Base-by-base conservation (phyloP, 306 rosid genomes). In the Dryas drummondii region DNA sequence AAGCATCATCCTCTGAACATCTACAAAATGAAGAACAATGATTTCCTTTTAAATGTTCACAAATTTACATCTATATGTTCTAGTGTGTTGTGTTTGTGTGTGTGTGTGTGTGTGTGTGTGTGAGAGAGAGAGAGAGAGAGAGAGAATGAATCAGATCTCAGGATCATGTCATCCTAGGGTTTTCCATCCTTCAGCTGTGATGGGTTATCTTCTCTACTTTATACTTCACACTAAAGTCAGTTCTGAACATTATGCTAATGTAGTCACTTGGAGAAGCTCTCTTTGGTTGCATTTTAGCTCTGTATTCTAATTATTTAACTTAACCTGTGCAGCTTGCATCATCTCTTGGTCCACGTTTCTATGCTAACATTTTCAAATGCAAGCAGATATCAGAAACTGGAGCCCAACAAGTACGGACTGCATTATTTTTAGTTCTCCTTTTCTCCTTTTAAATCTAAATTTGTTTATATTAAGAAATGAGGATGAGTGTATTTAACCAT, bases 331-430 rank as follows among this genome's bases (percentile, higher is more conserved):
- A 94, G 99, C 97, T 94, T 78, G 97, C 99, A 42, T 92, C 99
- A 72, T 94, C 99, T 71, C 91, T 94, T 75, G 97, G 97, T 71
- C 99, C 99, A 6, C 99, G 92, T 72, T 94, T 94, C 83, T 92
- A 84, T 85, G 88, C 93, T 60, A 94, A 92, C 81, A 94, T 94
- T 75, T 94, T 94, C 83, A 94, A 89, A 82, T 94, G 99, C 93
- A 94, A 92, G 92, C 99, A 94, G 49, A 92, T 94, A 90, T 94
- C 99, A 76, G 99, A 94, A 92, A 94, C 99, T 60, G 99, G 99
- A 78, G 97, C 99, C 26, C 97, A 94, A 84, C 99, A 94, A 86
- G 99, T 94, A 87, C 48, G 76, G 56, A 51, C 49, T 6, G 46
- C 72, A 5, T 27, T 72, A 50, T 75, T 63, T 66, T 75, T 15